Conservation (phyloP, 2,329 filamentous ascomycete genomes). For the Fusarium odoratissimum region DNA sequence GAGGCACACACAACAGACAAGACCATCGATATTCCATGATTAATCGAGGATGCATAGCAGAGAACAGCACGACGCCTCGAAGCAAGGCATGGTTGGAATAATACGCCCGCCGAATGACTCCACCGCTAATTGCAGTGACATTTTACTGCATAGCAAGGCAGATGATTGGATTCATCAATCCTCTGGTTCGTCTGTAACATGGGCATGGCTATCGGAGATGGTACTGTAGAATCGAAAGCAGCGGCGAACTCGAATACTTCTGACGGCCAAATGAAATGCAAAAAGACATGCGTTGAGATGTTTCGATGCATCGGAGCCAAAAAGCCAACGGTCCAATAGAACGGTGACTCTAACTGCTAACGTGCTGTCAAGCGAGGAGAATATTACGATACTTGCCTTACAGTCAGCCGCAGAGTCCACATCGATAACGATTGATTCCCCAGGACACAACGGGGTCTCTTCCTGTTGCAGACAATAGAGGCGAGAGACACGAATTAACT, state of each 20-base stretch:
- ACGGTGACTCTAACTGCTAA: slow-evolving; percentile 17
- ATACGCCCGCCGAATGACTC: slow-evolving; percentile 3
- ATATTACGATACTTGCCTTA: slow-evolving; percentile 23
- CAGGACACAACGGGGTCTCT: slow-evolving; percentile 20
- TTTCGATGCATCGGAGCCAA: background rate
- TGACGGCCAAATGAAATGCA: background rate
- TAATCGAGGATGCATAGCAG: too few relatives aligned
- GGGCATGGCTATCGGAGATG: background rate
- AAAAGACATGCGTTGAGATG: background rate
- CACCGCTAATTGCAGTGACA: slow-evolving; percentile 30
- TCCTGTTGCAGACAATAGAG: slow-evolving; percentile 23
- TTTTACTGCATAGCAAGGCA: slow-evolving; percentile 6
- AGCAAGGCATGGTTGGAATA: slow-evolving; percentile 1
- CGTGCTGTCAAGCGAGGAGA: slow-evolving; percentile 12
- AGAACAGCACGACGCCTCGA: background rate
- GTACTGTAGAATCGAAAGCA: background rate
- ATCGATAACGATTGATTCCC: slow-evolving; percentile 11
- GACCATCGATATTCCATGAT: slow-evolving; percentile 20
- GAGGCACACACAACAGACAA: background rate
- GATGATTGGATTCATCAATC: slow-evolving; percentile 3
- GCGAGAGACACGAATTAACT: slow-evolving; percentile 8
- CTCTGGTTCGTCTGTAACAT: background rate
- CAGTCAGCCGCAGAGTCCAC: slow-evolving; percentile 9
- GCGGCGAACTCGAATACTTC: slow-evolving; percentile 9
- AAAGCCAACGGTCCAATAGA: background rate